Conservation (phyloP, 805 yeast genomes). For the Candida namnaoensis region DNA sequence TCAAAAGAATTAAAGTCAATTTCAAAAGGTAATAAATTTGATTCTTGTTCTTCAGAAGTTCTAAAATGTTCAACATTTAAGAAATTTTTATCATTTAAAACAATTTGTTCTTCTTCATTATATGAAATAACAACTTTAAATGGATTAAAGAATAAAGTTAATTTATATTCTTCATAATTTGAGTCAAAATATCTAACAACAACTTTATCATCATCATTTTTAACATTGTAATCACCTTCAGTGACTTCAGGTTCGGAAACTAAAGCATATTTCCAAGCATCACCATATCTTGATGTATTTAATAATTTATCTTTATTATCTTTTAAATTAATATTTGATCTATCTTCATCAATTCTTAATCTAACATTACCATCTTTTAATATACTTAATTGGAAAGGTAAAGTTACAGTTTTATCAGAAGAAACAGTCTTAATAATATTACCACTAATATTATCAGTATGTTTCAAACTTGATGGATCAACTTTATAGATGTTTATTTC, state of each 20-base stretch:
- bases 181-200: slow-evolving; percentile 8
- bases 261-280: slow-evolving; percentile 54
- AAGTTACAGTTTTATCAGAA: slow-evolving; percentile 27
- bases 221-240: slow-evolving; percentile 4
- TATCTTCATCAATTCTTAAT: slow-evolving; percentile 56
- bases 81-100: slow-evolving; percentile 60
- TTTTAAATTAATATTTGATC: slow-evolving; percentile 17
- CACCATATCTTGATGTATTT: slow-evolving; percentile 46
- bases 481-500: slow-evolving; percentile 18
- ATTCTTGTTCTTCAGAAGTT: slow-evolving; percentile 28
- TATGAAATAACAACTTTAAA: slow-evolving; percentile 41
- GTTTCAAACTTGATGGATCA: slow-evolving; percentile 24
- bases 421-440: slow-evolving; percentile 35
- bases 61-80: slow-evolving; percentile 83
- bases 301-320: slow-evolving; percentile 18
- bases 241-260: slow-evolving; percentile 15
- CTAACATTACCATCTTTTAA: slow-evolving; percentile 52
- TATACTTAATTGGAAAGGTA: slow-evolving; percentile 54
- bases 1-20: slow-evolving; percentile 55
- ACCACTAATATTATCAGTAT: slow-evolving; percentile 30
- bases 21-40: slow-evolving; percentile 48
- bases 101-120: slow-evolving; percentile 36
- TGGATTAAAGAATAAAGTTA: slow-evolving; percentile 36
- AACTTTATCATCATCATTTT: slow-evolving; percentile 1
- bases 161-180: slow-evolving; percentile 29